Base-by-base conservation (phyloP, 768 basidiomycete genomes). In the Rhodotorula diobovata region DNA sequence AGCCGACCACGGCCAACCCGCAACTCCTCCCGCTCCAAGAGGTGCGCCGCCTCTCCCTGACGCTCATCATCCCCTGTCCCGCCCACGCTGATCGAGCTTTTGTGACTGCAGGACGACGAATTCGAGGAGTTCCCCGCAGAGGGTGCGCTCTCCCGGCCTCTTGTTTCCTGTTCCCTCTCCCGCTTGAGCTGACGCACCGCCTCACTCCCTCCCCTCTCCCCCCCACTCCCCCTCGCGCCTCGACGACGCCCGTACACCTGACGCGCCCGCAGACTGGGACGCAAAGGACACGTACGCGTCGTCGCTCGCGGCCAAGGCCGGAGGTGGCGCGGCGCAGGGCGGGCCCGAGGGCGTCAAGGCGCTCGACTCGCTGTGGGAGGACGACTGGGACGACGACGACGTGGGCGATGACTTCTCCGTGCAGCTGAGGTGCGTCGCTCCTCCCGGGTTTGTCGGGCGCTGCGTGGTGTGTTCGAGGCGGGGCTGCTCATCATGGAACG, bases 321-420 rank as follows among this genome's bases (percentile, higher is more conserved):
- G 46, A 20, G 63, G 86, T 53, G n/a, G n/a, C n/a, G 88, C 89
- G 30, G 32, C 43, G 5, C 89, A 89, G 8, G 39, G 39, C n/a
- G n/a, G n/a, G 4, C 87, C 84, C 21, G 90, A 88, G 7, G 57
- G 57, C 6, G 88, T 87, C 76, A 89, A 89, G 45, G 88, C 88
- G 53, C 90, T 90, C 28, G 88, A 96, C 81, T 91, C 93, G 78
- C 83, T 99, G 20, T 99, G 96, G 96, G 96, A 99, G 83, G 96
- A 98, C 77, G 97, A 97, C 80, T 99, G 96, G 96, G 96, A 99
- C 78, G 96, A 99, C 77, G 96, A 99, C 82, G 95, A 98, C 81
- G 88, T 96, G 71, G 95, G 95, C 80, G 94, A 97, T 77, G 93
- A 96, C 75, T 99, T 99, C 79, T 93, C 91, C 77, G 88, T 90